These are phyloP conservation scores for Blastocystis sp. DNA, from an alignment of 352 stramenopile species.

Conservation along the genomic window DNA sequence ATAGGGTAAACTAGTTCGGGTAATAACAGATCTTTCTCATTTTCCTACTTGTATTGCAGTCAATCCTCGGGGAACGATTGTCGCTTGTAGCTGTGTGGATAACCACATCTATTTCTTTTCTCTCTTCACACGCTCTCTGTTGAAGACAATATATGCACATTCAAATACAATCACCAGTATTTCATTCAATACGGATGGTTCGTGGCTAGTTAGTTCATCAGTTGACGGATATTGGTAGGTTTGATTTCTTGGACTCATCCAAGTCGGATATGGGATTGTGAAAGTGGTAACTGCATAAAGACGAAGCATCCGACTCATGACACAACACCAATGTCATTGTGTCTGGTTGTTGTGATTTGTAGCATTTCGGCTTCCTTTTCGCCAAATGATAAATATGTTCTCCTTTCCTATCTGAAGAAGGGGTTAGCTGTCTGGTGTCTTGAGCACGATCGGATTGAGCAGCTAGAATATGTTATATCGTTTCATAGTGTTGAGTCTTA, in stretches of 20 bases:
- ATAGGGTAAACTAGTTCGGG: constrained; percentile 28
- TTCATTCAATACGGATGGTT: constrained; percentile 12
- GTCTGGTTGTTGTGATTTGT: neutral
- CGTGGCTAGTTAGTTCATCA: neutral
- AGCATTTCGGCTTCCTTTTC: constrained; percentile 1
- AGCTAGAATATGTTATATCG: neutral
- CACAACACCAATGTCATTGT: constrained; percentile 9
- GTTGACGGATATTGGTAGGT: constrained; percentile 32
- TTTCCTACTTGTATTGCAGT: constrained; percentile 26
- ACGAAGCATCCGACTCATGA: neutral
- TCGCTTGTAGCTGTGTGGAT: constrained; percentile 37
- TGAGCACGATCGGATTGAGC: neutral
- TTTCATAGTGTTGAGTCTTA: neutral
- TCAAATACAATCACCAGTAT: constrained; percentile 46
- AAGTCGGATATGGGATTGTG: constrained; percentile 60
- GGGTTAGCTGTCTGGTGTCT: constrained; percentile 28
- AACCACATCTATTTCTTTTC: constrained; percentile 59
- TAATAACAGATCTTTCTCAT: constrained; percentile 3
- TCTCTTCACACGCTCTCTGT: constrained; percentile 27
- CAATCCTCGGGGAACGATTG: constrained; percentile 39
- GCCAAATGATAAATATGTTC: constrained; percentile 15
- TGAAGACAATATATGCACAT: constrained; percentile 40
- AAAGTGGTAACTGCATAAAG: constrained; percentile 26
- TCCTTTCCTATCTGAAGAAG: constrained; percentile 4
- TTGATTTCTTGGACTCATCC: neutral